Conservation (phyloP, 176 grass and related monocot species). For the Lolium perenne region DNA sequence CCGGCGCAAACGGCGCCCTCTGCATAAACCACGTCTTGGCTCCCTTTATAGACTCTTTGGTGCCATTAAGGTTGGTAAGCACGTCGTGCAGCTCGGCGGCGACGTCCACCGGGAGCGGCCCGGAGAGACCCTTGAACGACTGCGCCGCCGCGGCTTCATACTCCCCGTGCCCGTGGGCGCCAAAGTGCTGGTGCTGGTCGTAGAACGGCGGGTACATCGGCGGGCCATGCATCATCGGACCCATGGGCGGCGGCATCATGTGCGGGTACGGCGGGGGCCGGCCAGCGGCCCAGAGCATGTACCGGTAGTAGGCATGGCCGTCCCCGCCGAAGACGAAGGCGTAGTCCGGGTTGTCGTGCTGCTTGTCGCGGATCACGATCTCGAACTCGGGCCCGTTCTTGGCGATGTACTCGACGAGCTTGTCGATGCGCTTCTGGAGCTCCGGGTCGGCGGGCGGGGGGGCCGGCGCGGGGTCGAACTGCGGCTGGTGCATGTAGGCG, state of each 20-base stretch:
- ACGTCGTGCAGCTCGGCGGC: conserved; percentile 79
- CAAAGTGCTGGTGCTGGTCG: conserved; percentile 71
- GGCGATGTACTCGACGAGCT: conserved; percentile 91
- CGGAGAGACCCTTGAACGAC: conserved; percentile 73
- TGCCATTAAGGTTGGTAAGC: conserved; percentile 80
- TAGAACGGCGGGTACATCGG: conserved; percentile 75
- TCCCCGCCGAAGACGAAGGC: conserved; percentile 98
- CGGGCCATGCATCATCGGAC: conserved; percentile 48
- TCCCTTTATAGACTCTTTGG: conserved; percentile 96
- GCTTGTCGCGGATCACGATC: conserved; percentile 92
- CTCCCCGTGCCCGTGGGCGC: conserved; percentile 52
- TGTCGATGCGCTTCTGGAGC: conserved; percentile 97
- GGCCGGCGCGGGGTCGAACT: conserved; percentile 54
- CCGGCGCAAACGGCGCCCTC: conserved; percentile 68
- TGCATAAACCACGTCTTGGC: conserved; percentile 97
- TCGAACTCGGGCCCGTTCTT: conserved; percentile 96
- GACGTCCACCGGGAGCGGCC: conserved; percentile 78
- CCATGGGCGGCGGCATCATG: conserved; percentile 57
- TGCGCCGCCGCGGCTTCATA: conserved; percentile 57
- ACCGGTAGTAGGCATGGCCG: conserved; percentile 92
- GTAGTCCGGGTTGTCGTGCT: conserved; percentile 93
- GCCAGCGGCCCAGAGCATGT: conserved; percentile 67
- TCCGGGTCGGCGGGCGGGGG: conserved; percentile 77
- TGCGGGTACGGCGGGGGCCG: conserved; percentile 58
- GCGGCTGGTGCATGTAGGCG: conserved; percentile 60